Conservation (phyloP, 805 yeast genomes). For the Nakazawaea wyomingensis region DNA sequence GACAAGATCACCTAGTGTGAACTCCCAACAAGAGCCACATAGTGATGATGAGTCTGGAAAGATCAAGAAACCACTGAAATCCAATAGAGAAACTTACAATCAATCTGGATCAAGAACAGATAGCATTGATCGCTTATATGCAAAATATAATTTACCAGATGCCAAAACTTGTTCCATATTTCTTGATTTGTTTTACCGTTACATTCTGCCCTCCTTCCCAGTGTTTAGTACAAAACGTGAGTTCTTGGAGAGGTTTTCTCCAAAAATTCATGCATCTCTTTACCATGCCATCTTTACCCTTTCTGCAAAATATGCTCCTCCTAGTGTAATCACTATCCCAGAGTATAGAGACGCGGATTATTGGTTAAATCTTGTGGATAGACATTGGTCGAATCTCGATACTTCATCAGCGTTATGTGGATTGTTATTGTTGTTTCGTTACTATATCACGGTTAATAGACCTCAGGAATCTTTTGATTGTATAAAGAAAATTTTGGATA, state of each 20-base stretch:
- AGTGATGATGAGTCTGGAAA: neutral
- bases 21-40: neutral
- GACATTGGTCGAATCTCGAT: slow-evolving; percentile 27
- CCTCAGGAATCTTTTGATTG: slow-evolving; percentile 24
- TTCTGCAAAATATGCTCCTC: slow-evolving; percentile 27
- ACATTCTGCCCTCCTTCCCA: slow-evolving; percentile 32
- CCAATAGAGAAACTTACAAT: slow-evolving; percentile 12
- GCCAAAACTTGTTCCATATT: slow-evolving; percentile 27
- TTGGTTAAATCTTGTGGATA: slow-evolving; percentile 32
- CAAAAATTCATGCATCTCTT: slow-evolving; percentile 23
- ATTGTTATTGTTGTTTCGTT: slow-evolving; percentile 16
- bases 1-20: neutral
- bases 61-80: neutral
- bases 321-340: slow-evolving; percentile 20
- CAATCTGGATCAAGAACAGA: neutral
- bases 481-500: slow-evolving; percentile 31
- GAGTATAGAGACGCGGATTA: slow-evolving; percentile 27
- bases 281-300: slow-evolving; percentile 31
- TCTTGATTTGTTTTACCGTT: slow-evolving; percentile 35
- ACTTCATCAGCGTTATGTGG: slow-evolving; percentile 11
- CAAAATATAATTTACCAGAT: slow-evolving; percentile 31
- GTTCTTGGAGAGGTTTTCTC: slow-evolving; percentile 25
- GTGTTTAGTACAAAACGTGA: slow-evolving; percentile 30
- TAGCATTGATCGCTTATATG: slow-evolving; percentile 22
- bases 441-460: slow-evolving; percentile 13